phyloP scores from a whole-genome alignment of 208 protist species.

The Leishmania guyanensis region DNA sequence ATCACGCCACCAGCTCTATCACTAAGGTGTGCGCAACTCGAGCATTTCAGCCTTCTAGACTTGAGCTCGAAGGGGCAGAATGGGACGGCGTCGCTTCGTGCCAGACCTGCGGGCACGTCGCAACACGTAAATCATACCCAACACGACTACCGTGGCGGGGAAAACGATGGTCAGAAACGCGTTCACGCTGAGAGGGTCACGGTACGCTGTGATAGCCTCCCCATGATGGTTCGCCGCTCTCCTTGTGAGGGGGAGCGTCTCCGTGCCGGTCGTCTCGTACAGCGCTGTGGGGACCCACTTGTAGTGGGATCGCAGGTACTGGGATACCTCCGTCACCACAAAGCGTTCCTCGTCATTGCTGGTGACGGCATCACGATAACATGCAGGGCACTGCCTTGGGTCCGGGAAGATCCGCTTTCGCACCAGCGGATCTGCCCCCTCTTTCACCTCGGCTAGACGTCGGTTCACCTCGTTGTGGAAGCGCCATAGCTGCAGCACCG shows the following conservation, averaged over 20 bases:
- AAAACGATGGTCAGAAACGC: slow-evolving; percentile 33
- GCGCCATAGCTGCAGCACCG: slow-evolving; percentile 65
- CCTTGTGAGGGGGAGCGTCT: not conserved
- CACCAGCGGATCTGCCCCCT: slow-evolving; percentile 56
- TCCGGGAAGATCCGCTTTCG: slow-evolving; percentile 63
- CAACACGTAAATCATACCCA: slow-evolving; percentile 30
- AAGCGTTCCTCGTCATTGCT: slow-evolving; percentile 1
- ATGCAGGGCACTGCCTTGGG: slow-evolving; percentile 32
- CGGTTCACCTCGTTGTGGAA: slow-evolving; percentile 76
- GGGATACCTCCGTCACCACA: slow-evolving; percentile 14
- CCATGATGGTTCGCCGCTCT: not conserved
- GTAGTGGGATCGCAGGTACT: slow-evolving; percentile 37
- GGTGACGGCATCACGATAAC: slow-evolving; percentile 18
- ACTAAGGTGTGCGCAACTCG: not conserved
- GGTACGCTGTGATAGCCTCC: slow-evolving; percentile 3
- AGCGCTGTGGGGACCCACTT: slow-evolving; percentile 40
- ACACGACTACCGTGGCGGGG: slow-evolving; percentile 21
- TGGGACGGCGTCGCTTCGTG: slow-evolving; percentile 8
- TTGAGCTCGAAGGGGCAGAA: slow-evolving; percentile 25
- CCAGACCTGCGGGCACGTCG: not conserved
- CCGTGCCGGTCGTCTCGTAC: not conserved
- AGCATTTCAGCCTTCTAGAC: not conserved
- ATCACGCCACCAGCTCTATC: not conserved
- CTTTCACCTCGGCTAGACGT: slow-evolving; percentile 31
- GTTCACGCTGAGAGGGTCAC: slow-evolving; percentile 18